A percentile compares a stretch with the other conserved stretches of the same genome.
phyloP scores from a whole-genome alignment of 768 basidiomycete species.

The Agrocybe praecox region DNA sequence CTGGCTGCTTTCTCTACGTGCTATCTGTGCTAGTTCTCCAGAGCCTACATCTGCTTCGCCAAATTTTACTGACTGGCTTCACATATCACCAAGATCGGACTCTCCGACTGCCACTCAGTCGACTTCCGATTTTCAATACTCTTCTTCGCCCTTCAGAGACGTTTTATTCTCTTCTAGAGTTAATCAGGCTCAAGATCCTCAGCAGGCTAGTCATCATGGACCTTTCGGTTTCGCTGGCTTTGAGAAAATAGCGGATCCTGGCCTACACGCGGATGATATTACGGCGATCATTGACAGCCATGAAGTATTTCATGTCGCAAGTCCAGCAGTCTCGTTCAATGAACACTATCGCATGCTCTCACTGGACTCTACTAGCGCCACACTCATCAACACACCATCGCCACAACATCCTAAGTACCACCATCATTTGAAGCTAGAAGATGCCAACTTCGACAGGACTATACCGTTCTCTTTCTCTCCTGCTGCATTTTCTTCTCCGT shows the following conservation, averaged over 20 bases:
- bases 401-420: slow-evolving; percentile 7
- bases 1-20: slow-evolving; percentile 22
- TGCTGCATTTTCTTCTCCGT: slow-evolving; percentile 4
- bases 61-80: slow-evolving; percentile 32
- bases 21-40: slow-evolving; percentile 20
- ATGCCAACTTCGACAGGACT: not conserved
- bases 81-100: slow-evolving; percentile 22
- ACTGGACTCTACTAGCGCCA: slow-evolving; percentile 22
- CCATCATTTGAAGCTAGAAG: not conserved
- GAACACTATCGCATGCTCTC: slow-evolving; percentile 24
- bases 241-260: not conserved
- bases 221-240: not conserved
- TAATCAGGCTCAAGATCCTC: slow-evolving; percentile 12
- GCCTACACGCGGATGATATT: not conserved
- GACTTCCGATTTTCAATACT: slow-evolving; percentile 14
- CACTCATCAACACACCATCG: slow-evolving; percentile 28
- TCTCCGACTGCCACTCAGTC: slow-evolving; percentile 9
- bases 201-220: slow-evolving; percentile 1
- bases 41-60: slow-evolving; percentile 17
- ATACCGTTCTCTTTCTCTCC: not conserved
- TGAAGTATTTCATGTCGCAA: not conserved
- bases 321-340: slow-evolving; percentile 8
- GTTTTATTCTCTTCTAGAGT: slow-evolving; percentile 19
- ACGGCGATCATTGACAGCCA: not conserved
- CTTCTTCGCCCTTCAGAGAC: slow-evolving; percentile 23